Evolutionary conservation across 2,329 filamentous ascomycete genomes (phyloP).

Genomic region (Lecanosticta acicola): DNA sequence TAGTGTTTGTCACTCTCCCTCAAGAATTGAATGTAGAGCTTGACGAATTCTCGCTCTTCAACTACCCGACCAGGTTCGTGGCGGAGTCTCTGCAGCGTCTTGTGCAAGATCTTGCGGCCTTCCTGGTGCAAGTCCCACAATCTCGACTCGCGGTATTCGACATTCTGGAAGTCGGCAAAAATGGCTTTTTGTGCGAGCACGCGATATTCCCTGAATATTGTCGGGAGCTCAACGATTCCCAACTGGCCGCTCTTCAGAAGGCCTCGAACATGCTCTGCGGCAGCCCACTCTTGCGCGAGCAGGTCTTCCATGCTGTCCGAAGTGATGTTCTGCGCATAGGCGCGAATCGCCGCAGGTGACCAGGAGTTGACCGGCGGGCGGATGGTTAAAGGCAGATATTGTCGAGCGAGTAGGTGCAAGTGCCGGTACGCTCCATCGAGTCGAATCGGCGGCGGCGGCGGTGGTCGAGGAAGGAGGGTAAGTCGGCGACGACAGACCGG

Average conservation of each 20-base stretch:
- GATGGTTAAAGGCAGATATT: conserved; percentile 6
- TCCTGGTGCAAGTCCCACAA: conserved; percentile 76
- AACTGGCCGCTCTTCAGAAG: conserved; percentile 23
- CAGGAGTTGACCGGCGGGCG: conserved; percentile 10
- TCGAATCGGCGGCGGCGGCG: conserved; percentile 19
- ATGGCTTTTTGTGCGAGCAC: conserved; percentile 65
- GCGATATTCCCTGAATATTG: conserved; percentile 49
- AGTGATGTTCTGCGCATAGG: conserved; percentile 24
- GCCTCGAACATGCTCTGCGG: conserved; percentile 25
- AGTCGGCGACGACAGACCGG: neutral
- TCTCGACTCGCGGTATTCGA: conserved; percentile 59
- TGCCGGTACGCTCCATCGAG: conserved; percentile 54
- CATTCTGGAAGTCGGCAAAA: conserved; percentile 64
- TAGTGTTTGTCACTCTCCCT: conserved; percentile 87
- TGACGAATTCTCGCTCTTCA: conserved; percentile 70
- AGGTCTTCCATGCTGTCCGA: conserved; percentile 30
- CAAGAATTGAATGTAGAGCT: conserved; percentile 76
- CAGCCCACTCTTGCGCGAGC: conserved; percentile 27
- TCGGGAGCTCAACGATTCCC: conserved; percentile 20
- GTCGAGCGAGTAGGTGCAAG: conserved; percentile 1
- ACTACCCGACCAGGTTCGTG: conserved; percentile 51
- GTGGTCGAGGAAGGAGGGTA: neutral
- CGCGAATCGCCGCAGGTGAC: too few species aligned
- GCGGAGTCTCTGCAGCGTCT: conserved; percentile 52
- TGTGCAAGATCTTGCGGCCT: conserved; percentile 74